These are phyloP conservation scores for Stagonosporopsis vannaccii DNA, from an alignment of 2,329 filamentous ascomycete species.

Conservation along the genomic window DNA sequence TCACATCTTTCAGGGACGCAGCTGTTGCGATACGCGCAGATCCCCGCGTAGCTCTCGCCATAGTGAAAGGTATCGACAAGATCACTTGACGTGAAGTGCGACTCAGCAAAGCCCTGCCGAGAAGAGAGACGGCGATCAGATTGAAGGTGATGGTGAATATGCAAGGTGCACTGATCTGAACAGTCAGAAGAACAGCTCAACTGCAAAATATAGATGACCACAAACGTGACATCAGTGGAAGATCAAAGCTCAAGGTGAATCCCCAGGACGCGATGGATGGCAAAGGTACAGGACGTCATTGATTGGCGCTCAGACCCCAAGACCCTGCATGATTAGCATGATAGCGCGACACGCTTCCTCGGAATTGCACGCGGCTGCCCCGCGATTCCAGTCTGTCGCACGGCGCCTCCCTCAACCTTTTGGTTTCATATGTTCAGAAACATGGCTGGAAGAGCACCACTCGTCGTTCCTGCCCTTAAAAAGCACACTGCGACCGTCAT, in stretches of 20 bases:
- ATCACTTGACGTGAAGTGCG: conserved; percentile 3
- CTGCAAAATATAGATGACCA: background rate
- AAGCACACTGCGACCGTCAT: conserved; percentile 95
- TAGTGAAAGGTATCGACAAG: conserved; percentile 19
- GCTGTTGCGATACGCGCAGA: conserved; percentile 26
- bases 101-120: conserved; percentile 7
- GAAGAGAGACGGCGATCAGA: conserved; percentile 18
- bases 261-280: conserved; percentile 30
- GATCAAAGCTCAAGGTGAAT: conserved; percentile 11
- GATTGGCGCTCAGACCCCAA: conserved; percentile 42
- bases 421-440: conserved; percentile 18
- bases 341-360: conserved; percentile 26
- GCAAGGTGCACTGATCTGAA: background rate
- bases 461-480: conserved; percentile 79
- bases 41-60: conserved; percentile 44
- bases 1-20: conserved; percentile 21
- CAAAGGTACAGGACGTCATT: conserved; percentile 36
- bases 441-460: conserved; percentile 54
- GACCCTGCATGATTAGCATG: conserved; percentile 26
- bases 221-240: conserved; percentile 7
- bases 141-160: conserved; percentile 12
- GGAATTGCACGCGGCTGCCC: conserved; percentile 21
- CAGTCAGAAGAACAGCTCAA: background rate
- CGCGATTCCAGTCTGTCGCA: conserved; percentile 21
- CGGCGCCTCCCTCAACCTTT: background rate